Conservation (phyloP, 1,139 yeast genomes). For the Protomyces macrosporus region DNA sequence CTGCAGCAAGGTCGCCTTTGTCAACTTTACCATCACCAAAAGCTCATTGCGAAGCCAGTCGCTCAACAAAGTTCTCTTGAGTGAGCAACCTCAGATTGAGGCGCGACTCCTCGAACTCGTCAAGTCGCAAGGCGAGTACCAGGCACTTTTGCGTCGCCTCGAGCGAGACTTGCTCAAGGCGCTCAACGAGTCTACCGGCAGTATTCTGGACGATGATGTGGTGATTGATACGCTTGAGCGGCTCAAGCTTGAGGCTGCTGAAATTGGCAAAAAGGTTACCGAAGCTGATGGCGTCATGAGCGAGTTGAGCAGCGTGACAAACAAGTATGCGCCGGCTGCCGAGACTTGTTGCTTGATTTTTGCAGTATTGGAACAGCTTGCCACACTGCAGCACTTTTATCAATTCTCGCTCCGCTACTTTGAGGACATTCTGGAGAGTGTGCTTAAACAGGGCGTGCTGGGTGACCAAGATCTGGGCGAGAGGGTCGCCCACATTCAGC, state of each 20-base stretch:
- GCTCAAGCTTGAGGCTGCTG: conserved; percentile 58
- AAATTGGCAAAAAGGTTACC: conserved; percentile 50
- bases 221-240: conserved; percentile 57
- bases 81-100: conserved; percentile 65
- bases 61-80: conserved; percentile 52
- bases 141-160: conserved; percentile 49
- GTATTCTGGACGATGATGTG: conserved; percentile 61
- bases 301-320: conserved; percentile 49
- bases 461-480: conserved; percentile 26
- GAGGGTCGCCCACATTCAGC: conserved; percentile 38
- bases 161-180: conserved; percentile 60
- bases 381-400: conserved; percentile 49
- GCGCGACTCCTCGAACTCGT: conserved; percentile 51
- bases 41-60: conserved; percentile 62
- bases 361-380: conserved; percentile 45
- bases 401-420: conserved; percentile 53
- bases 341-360: conserved; percentile 51
- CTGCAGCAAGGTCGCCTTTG: conserved; percentile 54
- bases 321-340: conserved; percentile 52
- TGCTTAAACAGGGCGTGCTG: conserved; percentile 38
- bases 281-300: conserved; percentile 54
- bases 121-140: conserved; percentile 57
- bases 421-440: conserved; percentile 42
- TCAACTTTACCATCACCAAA: conserved; percentile 68
- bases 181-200: conserved; percentile 55